A percentile compares a stretch with the other conserved stretches of the same genome.
phyloP scores from a whole-genome alignment of 257 asterid species.

The Scutellaria galericulata region DNA sequence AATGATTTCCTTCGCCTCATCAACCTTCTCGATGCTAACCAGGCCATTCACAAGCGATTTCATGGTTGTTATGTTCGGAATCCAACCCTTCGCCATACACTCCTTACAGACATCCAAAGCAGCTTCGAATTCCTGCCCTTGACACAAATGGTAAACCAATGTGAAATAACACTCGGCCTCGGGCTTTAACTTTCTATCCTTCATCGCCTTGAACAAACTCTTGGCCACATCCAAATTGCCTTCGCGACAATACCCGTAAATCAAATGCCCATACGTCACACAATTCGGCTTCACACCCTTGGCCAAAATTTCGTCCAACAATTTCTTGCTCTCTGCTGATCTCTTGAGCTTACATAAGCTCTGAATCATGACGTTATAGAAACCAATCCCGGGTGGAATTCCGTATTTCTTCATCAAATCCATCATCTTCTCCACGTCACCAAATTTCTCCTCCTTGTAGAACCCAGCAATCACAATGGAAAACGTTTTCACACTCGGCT shows the following conservation, averaged over 20 bases:
- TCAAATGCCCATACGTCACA: conserved; percentile 60
- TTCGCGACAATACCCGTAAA: conserved; percentile 71
- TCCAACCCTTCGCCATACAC: conserved; percentile 64
- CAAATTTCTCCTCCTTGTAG: conserved; percentile 67
- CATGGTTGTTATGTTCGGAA: conserved; percentile 74
- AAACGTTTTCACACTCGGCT: conserved; percentile 64
- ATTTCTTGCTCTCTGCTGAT: conserved; percentile 66
- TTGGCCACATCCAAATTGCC: conserved; percentile 74
- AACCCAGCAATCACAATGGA: conserved; percentile 69
- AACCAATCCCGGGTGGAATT: conserved; percentile 46
- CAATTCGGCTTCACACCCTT: conserved; percentile 58
- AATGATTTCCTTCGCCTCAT: conserved; percentile 72
- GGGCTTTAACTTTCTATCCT: conserved; percentile 47
- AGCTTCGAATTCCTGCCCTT: conserved; percentile 64
- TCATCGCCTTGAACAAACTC: conserved; percentile 65
- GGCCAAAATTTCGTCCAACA: conserved; percentile 59
- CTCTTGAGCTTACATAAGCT: conserved; percentile 80
- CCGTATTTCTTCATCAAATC: conserved; percentile 59
- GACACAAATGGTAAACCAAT: conserved; percentile 60
- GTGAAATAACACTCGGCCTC: conserved; percentile 60
- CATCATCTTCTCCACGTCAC: conserved; percentile 69
- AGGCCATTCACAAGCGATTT: conserved; percentile 85
- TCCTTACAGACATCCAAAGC: conserved; percentile 61
- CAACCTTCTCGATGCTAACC: conserved; percentile 61
- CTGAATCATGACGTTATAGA: conserved; percentile 67